Conservation (phyloP, 176 grass and related monocot genomes). For the Eragrostis nindensis region DNA sequence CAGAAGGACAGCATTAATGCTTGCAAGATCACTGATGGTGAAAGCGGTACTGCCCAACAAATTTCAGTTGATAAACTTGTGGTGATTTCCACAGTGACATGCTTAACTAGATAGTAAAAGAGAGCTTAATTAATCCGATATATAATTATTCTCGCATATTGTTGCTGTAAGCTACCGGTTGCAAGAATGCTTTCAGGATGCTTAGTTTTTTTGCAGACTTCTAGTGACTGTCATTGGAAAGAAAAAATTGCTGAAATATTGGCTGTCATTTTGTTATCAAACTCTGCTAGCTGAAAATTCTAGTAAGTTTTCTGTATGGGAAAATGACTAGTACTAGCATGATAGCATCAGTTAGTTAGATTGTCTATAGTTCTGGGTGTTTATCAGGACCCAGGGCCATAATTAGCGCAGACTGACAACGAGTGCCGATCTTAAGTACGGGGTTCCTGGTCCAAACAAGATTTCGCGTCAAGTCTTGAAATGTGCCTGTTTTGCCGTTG, state of each 20-base stretch:
- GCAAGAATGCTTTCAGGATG: background rate
- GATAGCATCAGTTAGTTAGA: background rate
- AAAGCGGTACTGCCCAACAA: background rate
- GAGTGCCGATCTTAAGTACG: background rate
- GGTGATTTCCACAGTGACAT: constrained; percentile 2
- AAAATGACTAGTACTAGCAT: constrained; percentile 2
- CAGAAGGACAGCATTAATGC: constrained; percentile 36
- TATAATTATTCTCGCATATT: background rate
- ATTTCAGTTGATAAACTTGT: background rate
- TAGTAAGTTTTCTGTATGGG: background rate
- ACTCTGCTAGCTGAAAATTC: background rate
- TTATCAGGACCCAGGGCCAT: background rate
- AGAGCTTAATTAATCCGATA: background rate
- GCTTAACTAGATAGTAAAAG: background rate
- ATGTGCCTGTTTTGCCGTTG: constrained; percentile 21
- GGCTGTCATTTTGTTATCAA: background rate
- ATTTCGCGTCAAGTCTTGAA: constrained; percentile 14
- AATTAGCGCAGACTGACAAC: constrained; percentile 11
- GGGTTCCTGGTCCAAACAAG: constrained; percentile 4
- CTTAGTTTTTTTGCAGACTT: background rate
- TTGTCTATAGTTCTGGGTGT: background rate
- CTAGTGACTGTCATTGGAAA: background rate
- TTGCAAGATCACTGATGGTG: constrained; percentile 31
- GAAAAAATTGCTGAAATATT: background rate
- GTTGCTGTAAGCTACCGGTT: background rate